Evolutionary conservation across 345 rosid genomes (phyloP).

Genomic region (Triadica sebifera): DNA sequence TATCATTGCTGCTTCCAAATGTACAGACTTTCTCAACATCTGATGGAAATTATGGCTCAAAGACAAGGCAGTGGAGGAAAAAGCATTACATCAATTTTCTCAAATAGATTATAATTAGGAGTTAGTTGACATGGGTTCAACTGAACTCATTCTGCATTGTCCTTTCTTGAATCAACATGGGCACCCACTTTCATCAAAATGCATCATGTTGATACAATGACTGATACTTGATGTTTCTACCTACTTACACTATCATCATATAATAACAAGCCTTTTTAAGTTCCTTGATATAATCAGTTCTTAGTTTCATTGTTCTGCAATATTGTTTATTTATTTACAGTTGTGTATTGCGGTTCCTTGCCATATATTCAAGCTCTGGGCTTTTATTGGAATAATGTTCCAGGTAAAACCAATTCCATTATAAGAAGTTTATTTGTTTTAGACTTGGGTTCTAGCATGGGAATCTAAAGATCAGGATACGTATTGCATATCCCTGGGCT

Average conservation of each 20-base stretch:
- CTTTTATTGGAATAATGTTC: slow-evolving; percentile 90
- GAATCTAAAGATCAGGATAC: not conserved
- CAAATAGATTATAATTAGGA: not conserved
- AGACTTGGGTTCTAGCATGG: not conserved
- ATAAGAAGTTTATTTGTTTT: not conserved
- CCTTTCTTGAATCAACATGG: too few relatives aligned
- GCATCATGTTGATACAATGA: not conserved
- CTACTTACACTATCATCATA: not conserved
- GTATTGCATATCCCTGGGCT: too few relatives aligned
- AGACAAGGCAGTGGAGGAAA: not conserved
- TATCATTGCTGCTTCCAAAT: not conserved
- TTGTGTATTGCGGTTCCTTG: slow-evolving; percentile 96
- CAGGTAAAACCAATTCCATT: slow-evolving; percentile 49
- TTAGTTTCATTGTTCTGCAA: not conserved
- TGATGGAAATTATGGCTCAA: not conserved
- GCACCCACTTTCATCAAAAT: too few relatives aligned
- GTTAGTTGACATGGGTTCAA: not conserved
- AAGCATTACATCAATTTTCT: not conserved
- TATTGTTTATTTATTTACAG: slow-evolving; percentile 37
- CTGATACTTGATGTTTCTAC: not conserved
- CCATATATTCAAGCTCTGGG: slow-evolving; percentile 91
- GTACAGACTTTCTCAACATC: not conserved
- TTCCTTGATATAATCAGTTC: not conserved
- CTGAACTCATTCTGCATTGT: too few relatives aligned
- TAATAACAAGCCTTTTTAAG: not conserved